Evolutionary conservation across 441 rosid species (phyloP).

Genomic region (Biscutella auriculata): DNA sequence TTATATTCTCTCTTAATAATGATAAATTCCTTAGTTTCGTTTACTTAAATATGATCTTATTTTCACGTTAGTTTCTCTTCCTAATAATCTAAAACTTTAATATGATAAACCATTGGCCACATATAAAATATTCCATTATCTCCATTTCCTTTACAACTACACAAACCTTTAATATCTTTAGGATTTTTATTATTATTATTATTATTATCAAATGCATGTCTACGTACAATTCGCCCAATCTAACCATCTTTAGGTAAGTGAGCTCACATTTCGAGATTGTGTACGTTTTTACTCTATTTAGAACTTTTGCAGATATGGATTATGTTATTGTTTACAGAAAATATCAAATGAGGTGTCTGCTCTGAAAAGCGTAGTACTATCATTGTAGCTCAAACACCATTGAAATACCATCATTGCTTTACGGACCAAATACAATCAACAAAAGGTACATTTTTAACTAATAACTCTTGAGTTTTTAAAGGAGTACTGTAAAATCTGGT

Average conservation of each 20-base stretch:
- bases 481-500: background rate
- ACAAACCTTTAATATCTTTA: too few species aligned
- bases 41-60: too few species aligned
- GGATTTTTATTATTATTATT: too few species aligned
- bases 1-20: too few species aligned
- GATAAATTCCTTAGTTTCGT: too few species aligned
- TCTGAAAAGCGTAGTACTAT: slow-evolving; percentile 46
- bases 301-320: background rate
- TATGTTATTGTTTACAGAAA: slow-evolving; percentile 31
- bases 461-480: background rate
- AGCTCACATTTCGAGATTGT: slow-evolving; percentile 1
- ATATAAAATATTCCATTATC: too few species aligned
- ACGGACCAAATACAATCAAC: slow-evolving; percentile 56
- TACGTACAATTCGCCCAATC: slow-evolving; percentile 45
- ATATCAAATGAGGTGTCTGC: slow-evolving; percentile 40
- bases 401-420: slow-evolving; percentile 49
- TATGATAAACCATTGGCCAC: too few species aligned
- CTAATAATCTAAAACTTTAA: too few species aligned
- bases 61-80: too few species aligned
- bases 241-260: slow-evolving; percentile 68
- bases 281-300: background rate
- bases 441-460: slow-evolving; percentile 32
- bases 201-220: too few species aligned
- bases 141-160: too few species aligned
- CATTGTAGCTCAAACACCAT: slow-evolving; percentile 47